phyloP scores from a whole-genome alignment of 176 grass and related monocot species.

The Triticum timopheevii region DNA sequence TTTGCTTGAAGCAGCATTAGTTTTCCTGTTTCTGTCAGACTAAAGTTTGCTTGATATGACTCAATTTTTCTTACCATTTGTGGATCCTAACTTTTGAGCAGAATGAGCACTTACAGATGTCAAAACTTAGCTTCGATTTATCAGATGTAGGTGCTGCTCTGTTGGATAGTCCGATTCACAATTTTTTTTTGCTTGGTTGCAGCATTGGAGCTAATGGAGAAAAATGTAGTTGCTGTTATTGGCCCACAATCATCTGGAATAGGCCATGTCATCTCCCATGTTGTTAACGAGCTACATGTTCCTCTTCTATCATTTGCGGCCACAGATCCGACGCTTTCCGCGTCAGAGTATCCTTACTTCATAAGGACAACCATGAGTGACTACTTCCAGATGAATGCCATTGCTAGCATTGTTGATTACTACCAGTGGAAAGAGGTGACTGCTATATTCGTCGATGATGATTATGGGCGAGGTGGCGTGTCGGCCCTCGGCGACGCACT shows the following conservation, averaged over 20 bases:
- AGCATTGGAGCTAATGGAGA: slow-evolving; percentile 68
- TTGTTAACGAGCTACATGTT: slow-evolving; percentile 63
- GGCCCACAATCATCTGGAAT: slow-evolving; percentile 74
- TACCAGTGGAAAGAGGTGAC: slow-evolving; percentile 67
- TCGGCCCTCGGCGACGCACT: slow-evolving; percentile 59
- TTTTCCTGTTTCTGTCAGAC: not conserved
- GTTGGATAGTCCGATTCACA: slow-evolving; percentile 30
- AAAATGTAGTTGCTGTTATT: slow-evolving; percentile 64
- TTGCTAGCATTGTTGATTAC: slow-evolving; percentile 67
- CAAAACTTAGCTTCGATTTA: not conserved
- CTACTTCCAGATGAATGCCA: slow-evolving; percentile 70
- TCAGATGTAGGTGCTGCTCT: not conserved
- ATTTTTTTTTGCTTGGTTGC: slow-evolving; percentile 28
- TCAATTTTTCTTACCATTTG: not conserved
- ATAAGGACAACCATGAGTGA: slow-evolving; percentile 59
- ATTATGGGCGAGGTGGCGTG: slow-evolving; percentile 66
- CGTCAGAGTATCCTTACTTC: slow-evolving; percentile 73
- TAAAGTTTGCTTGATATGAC: not conserved
- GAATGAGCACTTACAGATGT: not conserved
- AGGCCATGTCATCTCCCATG: slow-evolving; percentile 67
- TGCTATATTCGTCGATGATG: slow-evolving; percentile 70
- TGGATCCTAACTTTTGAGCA: not conserved
- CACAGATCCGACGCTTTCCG: slow-evolving; percentile 67
- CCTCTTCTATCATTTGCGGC: slow-evolving; percentile 72
- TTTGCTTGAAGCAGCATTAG: not conserved